phyloP scores from a whole-genome alignment of 495 filamentous ascomycete genomes.

The Talaromyces nanjingensis region DNA sequence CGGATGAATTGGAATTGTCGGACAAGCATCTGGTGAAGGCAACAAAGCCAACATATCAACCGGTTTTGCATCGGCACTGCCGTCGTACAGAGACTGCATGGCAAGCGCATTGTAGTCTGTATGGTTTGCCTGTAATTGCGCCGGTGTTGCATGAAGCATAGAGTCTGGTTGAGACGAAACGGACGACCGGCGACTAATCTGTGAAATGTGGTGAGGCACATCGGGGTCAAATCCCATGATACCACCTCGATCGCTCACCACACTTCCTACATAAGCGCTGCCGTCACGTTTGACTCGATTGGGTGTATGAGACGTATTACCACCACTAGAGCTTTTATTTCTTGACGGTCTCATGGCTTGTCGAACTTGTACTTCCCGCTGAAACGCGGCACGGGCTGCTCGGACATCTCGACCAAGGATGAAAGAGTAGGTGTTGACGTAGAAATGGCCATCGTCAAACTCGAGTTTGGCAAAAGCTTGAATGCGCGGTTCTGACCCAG shows the following conservation, averaged over 20 bases:
- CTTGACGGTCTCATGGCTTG: conserved; percentile 33
- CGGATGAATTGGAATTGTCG: conserved; percentile 76
- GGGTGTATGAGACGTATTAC: conserved; percentile 40
- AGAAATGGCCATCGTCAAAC: conserved; percentile 66
- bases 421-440: conserved; percentile 61
- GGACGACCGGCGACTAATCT: conserved; percentile 44
- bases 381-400: conserved; percentile 44
- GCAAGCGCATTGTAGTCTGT: conserved; percentile 43
- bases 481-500: conserved; percentile 43
- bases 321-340: conserved; percentile 41
- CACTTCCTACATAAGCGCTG: conserved; percentile 41
- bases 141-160: conserved; percentile 36
- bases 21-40: conserved; percentile 52
- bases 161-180: conserved; percentile 36
- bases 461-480: conserved; percentile 63
- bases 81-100: conserved; percentile 38
- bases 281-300: conserved; percentile 40
- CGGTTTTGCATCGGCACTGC: conserved; percentile 29
- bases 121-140: conserved; percentile 31
- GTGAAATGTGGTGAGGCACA: conserved; percentile 34
- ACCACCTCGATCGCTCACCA: conserved; percentile 53
- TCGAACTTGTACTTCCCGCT: conserved; percentile 38
- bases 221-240: conserved; percentile 51
- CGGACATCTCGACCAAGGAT: conserved; percentile 59
- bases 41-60: conserved; percentile 35